A percentile compares a stretch with the other conserved stretches of the same genome.
Evolutionary conservation across 1,284 basidiomycete genomes (phyloP).

Genomic region (Termitomyces sp.): DNA sequence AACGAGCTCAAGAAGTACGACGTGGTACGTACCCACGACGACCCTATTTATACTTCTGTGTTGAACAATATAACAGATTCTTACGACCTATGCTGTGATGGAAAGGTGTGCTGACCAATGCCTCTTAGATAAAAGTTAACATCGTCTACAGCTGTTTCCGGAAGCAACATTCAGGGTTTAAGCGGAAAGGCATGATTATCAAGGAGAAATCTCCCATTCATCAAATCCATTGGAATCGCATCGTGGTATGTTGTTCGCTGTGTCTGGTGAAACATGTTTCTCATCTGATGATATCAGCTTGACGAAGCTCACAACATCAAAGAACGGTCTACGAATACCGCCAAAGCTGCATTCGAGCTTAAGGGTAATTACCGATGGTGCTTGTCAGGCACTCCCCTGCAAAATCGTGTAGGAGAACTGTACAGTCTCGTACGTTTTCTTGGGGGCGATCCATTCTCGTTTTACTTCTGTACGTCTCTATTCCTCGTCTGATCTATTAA

Average conservation of each 20-base stretch:
- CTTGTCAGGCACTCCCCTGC: constrained; percentile 94
- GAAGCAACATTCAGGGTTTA: constrained; percentile 90
- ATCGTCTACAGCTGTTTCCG: constrained; percentile 67
- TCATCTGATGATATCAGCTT: constrained; percentile 43
- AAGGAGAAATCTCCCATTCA: constrained; percentile 90
- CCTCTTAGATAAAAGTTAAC: background rate
- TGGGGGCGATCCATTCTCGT: constrained; percentile 87
- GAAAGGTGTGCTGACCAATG: constrained; percentile 45
- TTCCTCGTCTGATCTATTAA: background rate
- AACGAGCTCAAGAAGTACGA: constrained; percentile 81
- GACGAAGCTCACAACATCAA: constrained; percentile 99
- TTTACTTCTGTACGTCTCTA: constrained; percentile 80
- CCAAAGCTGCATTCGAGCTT: constrained; percentile 92
- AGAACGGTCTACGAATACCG: constrained; percentile 91
- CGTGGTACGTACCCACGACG: constrained; percentile 54
- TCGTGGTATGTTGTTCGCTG: constrained; percentile 43
- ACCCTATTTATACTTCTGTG: background rate
- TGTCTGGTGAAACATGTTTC: background rate
- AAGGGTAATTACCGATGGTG: constrained; percentile 88
- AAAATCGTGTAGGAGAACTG: constrained; percentile 96
- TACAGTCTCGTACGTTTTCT: constrained; percentile 94
- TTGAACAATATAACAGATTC: constrained; percentile 35
- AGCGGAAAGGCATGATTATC: constrained; percentile 78
- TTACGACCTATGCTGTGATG: constrained; percentile 81
- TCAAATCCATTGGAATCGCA: constrained; percentile 80